Base-by-base conservation (phyloP, 768 basidiomycete genomes). In the Tylopilus sp. region DNA sequence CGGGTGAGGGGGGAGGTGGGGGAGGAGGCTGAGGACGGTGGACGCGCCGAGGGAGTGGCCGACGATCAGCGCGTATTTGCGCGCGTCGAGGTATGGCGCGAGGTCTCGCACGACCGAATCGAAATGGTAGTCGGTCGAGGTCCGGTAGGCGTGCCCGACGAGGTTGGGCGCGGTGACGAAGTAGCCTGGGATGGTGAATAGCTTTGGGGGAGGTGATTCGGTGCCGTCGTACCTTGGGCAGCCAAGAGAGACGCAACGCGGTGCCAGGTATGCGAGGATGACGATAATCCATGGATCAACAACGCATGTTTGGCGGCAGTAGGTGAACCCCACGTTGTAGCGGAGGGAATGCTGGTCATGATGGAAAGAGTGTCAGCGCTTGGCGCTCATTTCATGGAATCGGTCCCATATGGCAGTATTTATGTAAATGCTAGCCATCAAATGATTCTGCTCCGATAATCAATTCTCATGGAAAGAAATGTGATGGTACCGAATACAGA, bases 221-320 rank as follows among this genome's bases (percentile, higher is more conserved):
- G 9, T 25, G 5, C 9, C 43, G 28, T 21, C 33, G 3, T 31
- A 64, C 66, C 64, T 54, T 56, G 54, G 11, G 41, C 28, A 24
- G 44, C 66, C 37, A 65, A 53, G 2, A 57, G 41, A 7, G 40
- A 36, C 4, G 60, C 66, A 2, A 64, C 51, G 12, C 57, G 50
- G 19, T 58, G 56, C 64, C 66, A 65, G 6, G 50, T 45, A 12
- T 56, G 56, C 3, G 62, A 60, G 10, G 60, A 55, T 8, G 54
- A 59, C 19, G 57, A 44, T 4, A 62, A 14, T 17, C 66, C 66
- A 24, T 67, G 66, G 43, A 68, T 50, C 22, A 67, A 36, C 3
- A 67, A 55, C 16, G 66, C 66, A 5, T 58, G 57, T 17, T 42
- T 42, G 24, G 24, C 17, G 40, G 40, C 24, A 26, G 25, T 26